Conservation (phyloP, 1,284 basidiomycete genomes). For the Neotropicomus parvogracilis region DNA sequence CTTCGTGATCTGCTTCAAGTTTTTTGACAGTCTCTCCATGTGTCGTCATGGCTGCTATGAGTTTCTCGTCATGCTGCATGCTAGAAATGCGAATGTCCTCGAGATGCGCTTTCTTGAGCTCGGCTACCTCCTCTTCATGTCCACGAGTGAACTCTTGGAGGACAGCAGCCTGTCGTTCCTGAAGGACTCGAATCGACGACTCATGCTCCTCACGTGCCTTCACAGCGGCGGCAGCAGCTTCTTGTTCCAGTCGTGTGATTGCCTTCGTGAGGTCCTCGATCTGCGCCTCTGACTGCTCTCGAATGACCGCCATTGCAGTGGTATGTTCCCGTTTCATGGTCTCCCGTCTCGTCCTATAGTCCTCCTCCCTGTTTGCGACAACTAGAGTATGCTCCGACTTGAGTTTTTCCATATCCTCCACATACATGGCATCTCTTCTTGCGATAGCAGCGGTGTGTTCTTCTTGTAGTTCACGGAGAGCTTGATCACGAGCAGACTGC, state of each 20-base stretch:
- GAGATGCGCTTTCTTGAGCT: conserved; percentile 47
- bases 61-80: conserved; percentile 34
- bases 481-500: conserved; percentile 57
- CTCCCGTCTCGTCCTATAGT: conserved; percentile 45
- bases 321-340: conserved; percentile 41
- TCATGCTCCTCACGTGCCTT: conserved; percentile 50
- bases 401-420: conserved; percentile 58
- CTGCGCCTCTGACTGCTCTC: conserved; percentile 43
- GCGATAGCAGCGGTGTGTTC: conserved; percentile 62
- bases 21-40: conserved; percentile 42
- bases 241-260: conserved; percentile 45
- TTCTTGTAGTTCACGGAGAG: conserved; percentile 61
- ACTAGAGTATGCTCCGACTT: conserved; percentile 57
- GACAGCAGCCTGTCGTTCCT: conserved; percentile 54
- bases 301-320: conserved; percentile 32
- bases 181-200: conserved; percentile 43
- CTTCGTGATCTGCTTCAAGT: conserved; percentile 46
- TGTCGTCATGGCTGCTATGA: conserved; percentile 31
- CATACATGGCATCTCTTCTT: conserved; percentile 60
- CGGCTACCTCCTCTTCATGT: conserved; percentile 51
- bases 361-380: conserved; percentile 55
- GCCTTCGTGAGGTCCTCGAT: conserved; percentile 46
- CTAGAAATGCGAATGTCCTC: conserved; percentile 32
- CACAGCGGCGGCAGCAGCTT: conserved; percentile 38
- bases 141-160: conserved; percentile 52